Conservation (phyloP, 768 basidiomycete species). For the Auricularia sp. region DNA sequence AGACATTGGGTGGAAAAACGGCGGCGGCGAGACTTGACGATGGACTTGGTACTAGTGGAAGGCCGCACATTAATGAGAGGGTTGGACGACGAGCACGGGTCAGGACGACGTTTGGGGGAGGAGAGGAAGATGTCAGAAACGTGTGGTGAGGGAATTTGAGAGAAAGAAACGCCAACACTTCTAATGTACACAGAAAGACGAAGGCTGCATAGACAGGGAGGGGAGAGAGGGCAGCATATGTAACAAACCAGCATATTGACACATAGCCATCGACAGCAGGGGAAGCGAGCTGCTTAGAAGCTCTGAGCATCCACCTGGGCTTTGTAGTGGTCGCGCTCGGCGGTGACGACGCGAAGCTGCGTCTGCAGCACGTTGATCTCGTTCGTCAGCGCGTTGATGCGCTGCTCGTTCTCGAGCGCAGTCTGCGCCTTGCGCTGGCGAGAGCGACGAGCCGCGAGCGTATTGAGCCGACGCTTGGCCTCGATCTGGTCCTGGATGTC, state of each 20-base stretch:
- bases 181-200: not conserved
- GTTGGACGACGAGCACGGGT: not conserved
- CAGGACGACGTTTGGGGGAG: not conserved
- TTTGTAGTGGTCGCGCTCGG: not conserved
- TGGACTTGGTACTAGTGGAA: not conserved
- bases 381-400: not conserved
- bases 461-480: slow-evolving; percentile 74
- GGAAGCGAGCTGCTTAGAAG: not conserved
- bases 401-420: not conserved
- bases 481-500: slow-evolving; percentile 48
- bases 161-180: not conserved
- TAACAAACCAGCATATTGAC: not conserved
- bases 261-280: not conserved
- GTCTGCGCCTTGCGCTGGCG: slow-evolving; percentile 47
- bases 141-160: not conserved
- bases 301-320: not conserved
- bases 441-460: slow-evolving; percentile 72
- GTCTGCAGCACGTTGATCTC: not conserved
- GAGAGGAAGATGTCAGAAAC: not conserved
- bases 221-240: not conserved
- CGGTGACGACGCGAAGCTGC: not conserved
- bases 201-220: not conserved
- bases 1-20: not conserved
- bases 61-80: not conserved
- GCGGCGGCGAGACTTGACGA: not conserved